Evolutionary conservation across 495 filamentous ascomycete species (phyloP).

Genomic region (Neurospora sp.): DNA sequence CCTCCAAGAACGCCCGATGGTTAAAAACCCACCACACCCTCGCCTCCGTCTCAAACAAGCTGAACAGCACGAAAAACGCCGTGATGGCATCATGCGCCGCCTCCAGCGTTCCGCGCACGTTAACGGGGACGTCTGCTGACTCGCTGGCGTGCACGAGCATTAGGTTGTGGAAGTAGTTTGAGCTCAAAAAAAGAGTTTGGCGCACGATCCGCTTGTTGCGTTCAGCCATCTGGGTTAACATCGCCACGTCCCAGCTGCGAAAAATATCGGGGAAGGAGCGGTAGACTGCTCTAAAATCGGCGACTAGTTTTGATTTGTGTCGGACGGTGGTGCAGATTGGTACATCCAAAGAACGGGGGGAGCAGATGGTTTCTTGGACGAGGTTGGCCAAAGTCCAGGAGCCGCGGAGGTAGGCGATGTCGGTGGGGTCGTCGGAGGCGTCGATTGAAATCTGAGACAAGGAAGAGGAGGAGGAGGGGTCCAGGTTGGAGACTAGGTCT

Average conservation of each 20-base stretch:
- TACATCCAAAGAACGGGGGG: conserved; percentile 56
- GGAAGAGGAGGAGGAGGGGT: not conserved
- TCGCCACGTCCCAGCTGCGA: conserved; percentile 45
- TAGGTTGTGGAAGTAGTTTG: conserved; percentile 65
- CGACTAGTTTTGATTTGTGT: conserved; percentile 51
- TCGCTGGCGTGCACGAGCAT: conserved; percentile 58
- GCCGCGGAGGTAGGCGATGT: conserved; percentile 56
- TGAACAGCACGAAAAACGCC: conserved; percentile 56
- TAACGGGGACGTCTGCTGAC: conserved; percentile 49
- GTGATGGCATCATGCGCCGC: conserved; percentile 54
- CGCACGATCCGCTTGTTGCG: conserved; percentile 49
- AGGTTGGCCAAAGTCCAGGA: conserved; percentile 65
- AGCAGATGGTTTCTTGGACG: conserved; percentile 58
- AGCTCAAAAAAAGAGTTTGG: conserved; percentile 58
- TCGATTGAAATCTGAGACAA: conserved; percentile 15
- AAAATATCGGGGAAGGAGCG: conserved; percentile 53
- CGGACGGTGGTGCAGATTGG: conserved; percentile 50
- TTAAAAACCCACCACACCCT: conserved; percentile 72
- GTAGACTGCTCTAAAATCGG: conserved; percentile 51
- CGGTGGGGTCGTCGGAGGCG: conserved; percentile 41
- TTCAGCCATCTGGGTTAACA: conserved; percentile 37
- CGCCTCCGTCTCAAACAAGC: conserved; percentile 52
- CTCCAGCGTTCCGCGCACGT: conserved; percentile 54
- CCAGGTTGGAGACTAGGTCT: conserved; percentile 44
- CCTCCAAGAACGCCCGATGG: conserved; percentile 62